Percentiles rank a stretch among this genome's conserved stretches.
Evolutionary conservation across 2,329 filamentous ascomycete species (phyloP).

Genomic region (Colletotrichum trifolii): DNA sequence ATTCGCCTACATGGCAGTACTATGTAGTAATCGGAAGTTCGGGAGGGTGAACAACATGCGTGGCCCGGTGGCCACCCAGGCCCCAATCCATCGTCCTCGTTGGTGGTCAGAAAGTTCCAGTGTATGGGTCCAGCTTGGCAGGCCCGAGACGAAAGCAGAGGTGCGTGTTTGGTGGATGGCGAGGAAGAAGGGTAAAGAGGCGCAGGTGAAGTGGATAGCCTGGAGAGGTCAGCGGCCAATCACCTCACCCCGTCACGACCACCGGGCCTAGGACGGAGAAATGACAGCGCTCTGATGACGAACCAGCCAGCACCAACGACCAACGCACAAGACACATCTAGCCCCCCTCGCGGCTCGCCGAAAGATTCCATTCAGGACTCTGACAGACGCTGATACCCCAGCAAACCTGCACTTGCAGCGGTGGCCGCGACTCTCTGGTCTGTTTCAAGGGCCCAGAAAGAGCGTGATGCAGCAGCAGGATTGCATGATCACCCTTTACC

Average conservation of each 20-base stretch:
- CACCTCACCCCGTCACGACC: not conserved
- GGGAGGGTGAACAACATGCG: no score
- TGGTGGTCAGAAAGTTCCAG: no score
- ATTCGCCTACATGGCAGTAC: no score
- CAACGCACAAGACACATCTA: not conserved
- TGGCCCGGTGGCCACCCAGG: no score
- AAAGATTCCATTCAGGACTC: not conserved
- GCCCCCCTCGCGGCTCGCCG: no score
- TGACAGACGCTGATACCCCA: not conserved
- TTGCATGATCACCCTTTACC: conserved; percentile 15
- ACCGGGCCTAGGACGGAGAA: not conserved
- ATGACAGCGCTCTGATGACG: not conserved
- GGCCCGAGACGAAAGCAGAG: conserved; percentile 8
- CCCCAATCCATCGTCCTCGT: no score
- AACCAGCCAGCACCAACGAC: conserved; percentile 4
- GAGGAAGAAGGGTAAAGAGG: conserved; percentile 13
- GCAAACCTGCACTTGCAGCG: not conserved
- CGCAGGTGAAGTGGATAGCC: conserved; percentile 19
- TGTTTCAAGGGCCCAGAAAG: conserved; percentile 9
- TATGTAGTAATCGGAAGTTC: no score
- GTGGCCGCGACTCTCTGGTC: not conserved
- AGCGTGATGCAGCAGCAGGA: not conserved
- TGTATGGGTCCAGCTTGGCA: no score
- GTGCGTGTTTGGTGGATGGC: conserved; percentile 3
- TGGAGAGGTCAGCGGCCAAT: conserved; percentile 18